Conservation (phyloP, 225 moss, liverwort and hornwort genomes). For the Thuidium tamariscinum region DNA sequence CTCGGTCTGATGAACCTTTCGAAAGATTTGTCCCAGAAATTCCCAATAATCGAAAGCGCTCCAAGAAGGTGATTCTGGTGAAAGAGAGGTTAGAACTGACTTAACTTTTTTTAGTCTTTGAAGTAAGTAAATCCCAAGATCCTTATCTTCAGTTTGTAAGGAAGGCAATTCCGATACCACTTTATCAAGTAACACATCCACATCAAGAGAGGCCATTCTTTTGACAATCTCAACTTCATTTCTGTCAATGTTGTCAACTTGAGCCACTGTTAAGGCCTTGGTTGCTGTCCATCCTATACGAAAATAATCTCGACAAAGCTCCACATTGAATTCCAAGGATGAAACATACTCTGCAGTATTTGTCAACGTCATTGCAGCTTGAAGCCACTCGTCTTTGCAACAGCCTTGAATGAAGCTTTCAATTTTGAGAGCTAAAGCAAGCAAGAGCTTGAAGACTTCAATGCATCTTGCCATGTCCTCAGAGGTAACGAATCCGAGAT, state of each 20-base stretch:
- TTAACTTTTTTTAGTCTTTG: not conserved
- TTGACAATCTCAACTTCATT: not conserved
- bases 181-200: not conserved
- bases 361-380: not conserved
- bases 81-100: not conserved
- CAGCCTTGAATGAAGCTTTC: not conserved
- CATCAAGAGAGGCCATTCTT: not conserved
- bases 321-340: not conserved
- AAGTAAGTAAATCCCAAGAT: not conserved
- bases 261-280: not conserved
- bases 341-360: not conserved
- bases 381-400: not conserved
- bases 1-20: not conserved
- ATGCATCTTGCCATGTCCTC: not conserved
- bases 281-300: accelerated
- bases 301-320: not conserved
- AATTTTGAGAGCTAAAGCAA: not conserved
- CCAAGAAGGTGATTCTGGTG: not conserved
- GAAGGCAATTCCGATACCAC: not conserved
- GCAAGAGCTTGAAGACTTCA: not conserved
- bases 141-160: not conserved
- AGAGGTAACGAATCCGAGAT: not conserved
- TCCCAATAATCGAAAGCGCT: not conserved
- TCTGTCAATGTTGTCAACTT: not conserved
- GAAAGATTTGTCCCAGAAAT: not conserved